Conservation (phyloP, 805 yeast genomes). For the Starmerella cellae region DNA sequence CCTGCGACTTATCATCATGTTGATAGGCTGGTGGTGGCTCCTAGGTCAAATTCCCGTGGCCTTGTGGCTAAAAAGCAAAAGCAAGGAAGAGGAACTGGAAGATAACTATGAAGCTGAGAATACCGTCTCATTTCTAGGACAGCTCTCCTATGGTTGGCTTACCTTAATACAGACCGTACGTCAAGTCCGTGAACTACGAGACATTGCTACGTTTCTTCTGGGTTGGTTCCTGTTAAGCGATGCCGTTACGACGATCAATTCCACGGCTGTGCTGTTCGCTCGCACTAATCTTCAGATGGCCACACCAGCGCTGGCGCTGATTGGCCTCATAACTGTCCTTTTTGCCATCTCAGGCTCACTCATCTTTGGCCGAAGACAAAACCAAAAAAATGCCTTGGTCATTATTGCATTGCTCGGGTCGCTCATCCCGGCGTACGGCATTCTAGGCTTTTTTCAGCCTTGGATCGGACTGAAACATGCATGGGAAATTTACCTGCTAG, state of each 20-base stretch:
- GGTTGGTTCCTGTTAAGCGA: slow-evolving; percentile 74
- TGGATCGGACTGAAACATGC: slow-evolving; percentile 46
- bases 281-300: slow-evolving; percentile 56
- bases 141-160: slow-evolving; percentile 40
- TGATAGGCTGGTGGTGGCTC: slow-evolving; percentile 71
- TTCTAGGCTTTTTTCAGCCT: slow-evolving; percentile 46
- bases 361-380: slow-evolving; percentile 36
- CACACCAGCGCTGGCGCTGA: slow-evolving; percentile 48
- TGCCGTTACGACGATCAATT: slow-evolving; percentile 62
- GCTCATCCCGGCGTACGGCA: slow-evolving; percentile 58
- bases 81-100: slow-evolving; percentile 2
- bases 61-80: slow-evolving; percentile 32
- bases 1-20: slow-evolving; percentile 37
- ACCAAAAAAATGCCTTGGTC: slow-evolving; percentile 33
- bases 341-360: slow-evolving; percentile 60
- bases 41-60: slow-evolving; percentile 52
- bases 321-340: slow-evolving; percentile 53
- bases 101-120: slow-evolving; percentile 5
- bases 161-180: slow-evolving; percentile 43
- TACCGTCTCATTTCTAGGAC: slow-evolving; percentile 1
- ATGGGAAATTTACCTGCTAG: slow-evolving; percentile 56
- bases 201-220: slow-evolving; percentile 48
- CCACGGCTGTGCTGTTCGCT: slow-evolving; percentile 67
- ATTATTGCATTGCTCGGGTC: slow-evolving; percentile 45
- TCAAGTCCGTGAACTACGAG: slow-evolving; percentile 47